Evolutionary conservation across 495 filamentous ascomycete genomes (phyloP).

Genomic region (Xylaria castorea): DNA sequence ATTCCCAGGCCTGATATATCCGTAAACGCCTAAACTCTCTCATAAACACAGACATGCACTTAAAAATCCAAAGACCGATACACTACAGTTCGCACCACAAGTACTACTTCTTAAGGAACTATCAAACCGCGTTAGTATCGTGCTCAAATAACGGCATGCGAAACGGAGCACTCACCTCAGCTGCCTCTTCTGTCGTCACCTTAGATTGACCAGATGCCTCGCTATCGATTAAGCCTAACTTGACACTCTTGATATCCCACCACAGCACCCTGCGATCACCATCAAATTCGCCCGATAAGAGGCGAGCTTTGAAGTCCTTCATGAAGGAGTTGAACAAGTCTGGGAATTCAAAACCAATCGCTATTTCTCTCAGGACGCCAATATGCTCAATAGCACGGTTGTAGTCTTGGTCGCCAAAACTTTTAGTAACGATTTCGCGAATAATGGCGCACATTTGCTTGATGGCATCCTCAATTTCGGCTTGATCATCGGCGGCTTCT

Average conservation of each 20-base stretch:
- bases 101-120: constrained; percentile 39
- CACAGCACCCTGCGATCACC: constrained; percentile 86
- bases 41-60: neutral
- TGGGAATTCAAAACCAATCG: constrained; percentile 78
- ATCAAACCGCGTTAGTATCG: constrained; percentile 25
- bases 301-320: constrained; percentile 69
- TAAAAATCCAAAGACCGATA: neutral
- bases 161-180: constrained; percentile 52
- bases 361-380: constrained; percentile 76
- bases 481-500: constrained; percentile 63
- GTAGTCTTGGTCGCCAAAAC: constrained; percentile 78
- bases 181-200: constrained; percentile 72
- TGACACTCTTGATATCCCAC: constrained; percentile 70
- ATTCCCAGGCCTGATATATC: neutral
- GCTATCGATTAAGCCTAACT: constrained; percentile 76
- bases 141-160: neutral
- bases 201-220: constrained; percentile 64
- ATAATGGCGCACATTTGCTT: constrained; percentile 78
- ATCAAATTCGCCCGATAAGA: constrained; percentile 74
- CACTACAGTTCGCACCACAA: constrained; percentile 11
- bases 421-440: constrained; percentile 69
- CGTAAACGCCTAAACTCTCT: neutral
- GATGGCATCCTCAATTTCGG: constrained; percentile 68
- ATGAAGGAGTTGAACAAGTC: constrained; percentile 79
- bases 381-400: constrained; percentile 77